Base-by-base conservation (phyloP, 1,139 yeast genomes). In the Pichia sp. region DNA sequence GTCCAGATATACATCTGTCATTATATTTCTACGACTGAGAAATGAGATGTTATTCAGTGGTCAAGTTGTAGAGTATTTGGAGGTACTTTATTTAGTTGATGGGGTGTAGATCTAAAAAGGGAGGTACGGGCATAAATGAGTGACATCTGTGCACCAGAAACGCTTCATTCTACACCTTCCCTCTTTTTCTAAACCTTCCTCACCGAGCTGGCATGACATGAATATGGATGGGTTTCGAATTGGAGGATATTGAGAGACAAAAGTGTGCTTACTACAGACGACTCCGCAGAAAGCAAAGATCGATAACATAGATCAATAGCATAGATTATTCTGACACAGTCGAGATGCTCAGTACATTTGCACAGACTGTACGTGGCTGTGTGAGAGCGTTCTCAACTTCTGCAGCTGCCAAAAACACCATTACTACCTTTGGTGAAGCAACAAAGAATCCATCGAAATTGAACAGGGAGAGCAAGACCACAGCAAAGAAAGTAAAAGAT, bases 1-100 rank as follows among this genome's bases (percentile, higher is more conserved):
- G 65, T 87, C 96, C 13, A 87, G 62, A 63, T 66, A 87, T 1
- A 59, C 60, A 22, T 28, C 51, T 6, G 41, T 21, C 49, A 49
- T 49, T 9, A 4, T 21, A n/a, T n/a, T n/a, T n/a, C n/a, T n/a
- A n/a, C n/a, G n/a, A n/a, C n/a, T n/a, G n/a, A n/a, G n/a, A n/a
- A n/a, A n/a, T n/a, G n/a, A n/a, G n/a, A n/a, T n/a, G n/a, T n/a
- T n/a, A n/a, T n/a, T n/a, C n/a, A n/a, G n/a, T n/a, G n/a, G n/a
- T n/a, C n/a, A n/a, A n/a, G n/a, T n/a, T n/a, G n/a, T n/a, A n/a
- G n/a, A n/a, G n/a, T n/a, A n/a, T n/a, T n/a, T n/a, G n/a, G n/a
- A n/a, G n/a, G n/a, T n/a, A n/a, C n/a, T 25, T 25, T 6, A 25
- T 6, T 25, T 25, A 6, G 28, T 25, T 6, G 9, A 25, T 6